Percentiles rank a stretch among this genome's conserved stretches.
Conservation (phyloP, 2,329 filamentous ascomycete species). For the Ophiocordyceps robertsii region DNA sequence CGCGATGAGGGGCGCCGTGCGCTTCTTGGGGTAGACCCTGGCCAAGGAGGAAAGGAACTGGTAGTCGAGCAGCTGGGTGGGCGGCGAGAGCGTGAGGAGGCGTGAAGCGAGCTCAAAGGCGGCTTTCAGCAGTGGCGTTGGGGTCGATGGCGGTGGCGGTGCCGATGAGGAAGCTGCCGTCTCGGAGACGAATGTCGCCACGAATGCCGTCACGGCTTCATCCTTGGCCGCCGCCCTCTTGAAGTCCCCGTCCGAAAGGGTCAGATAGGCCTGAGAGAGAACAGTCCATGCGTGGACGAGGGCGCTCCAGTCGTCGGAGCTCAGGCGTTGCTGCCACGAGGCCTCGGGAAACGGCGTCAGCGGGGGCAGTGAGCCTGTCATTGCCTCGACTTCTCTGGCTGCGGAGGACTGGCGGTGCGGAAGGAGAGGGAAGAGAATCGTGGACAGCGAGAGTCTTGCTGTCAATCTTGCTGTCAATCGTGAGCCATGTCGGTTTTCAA, state of each 20-base stretch:
- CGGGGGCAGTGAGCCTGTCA: slow-evolving; percentile 38
- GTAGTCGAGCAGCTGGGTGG: slow-evolving; percentile 45
- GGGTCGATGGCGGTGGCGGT: slow-evolving; percentile 6
- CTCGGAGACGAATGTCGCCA: slow-evolving; percentile 46
- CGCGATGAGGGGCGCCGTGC: slow-evolving; percentile 35
- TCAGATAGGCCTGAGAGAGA: slow-evolving; percentile 52
- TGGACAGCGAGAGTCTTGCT: too few species aligned
- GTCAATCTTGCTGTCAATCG: too few species aligned
- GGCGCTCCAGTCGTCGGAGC: slow-evolving; percentile 59
- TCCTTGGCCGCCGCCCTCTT: slow-evolving; percentile 34
- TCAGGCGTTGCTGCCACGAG: slow-evolving; percentile 51
- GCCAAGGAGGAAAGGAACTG: slow-evolving; percentile 56
- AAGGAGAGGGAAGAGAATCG: background rate
- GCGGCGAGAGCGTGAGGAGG: slow-evolving; percentile 29
- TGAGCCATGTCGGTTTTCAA: too few species aligned
- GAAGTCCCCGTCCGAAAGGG: slow-evolving; percentile 44
- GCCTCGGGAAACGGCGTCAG: slow-evolving; percentile 67
- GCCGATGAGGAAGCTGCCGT: slow-evolving; percentile 19
- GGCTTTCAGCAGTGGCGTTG: slow-evolving; percentile 40
- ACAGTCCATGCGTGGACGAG: slow-evolving; percentile 66
- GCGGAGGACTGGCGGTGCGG: too few species aligned
- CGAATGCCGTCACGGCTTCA: slow-evolving; percentile 31
- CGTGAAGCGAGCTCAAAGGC: slow-evolving; percentile 52
- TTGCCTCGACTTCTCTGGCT: background rate
- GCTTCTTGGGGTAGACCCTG: slow-evolving; percentile 51